phyloP scores from a whole-genome alignment of 768 basidiomycete species.

The Lactifluus subvellereus region DNA sequence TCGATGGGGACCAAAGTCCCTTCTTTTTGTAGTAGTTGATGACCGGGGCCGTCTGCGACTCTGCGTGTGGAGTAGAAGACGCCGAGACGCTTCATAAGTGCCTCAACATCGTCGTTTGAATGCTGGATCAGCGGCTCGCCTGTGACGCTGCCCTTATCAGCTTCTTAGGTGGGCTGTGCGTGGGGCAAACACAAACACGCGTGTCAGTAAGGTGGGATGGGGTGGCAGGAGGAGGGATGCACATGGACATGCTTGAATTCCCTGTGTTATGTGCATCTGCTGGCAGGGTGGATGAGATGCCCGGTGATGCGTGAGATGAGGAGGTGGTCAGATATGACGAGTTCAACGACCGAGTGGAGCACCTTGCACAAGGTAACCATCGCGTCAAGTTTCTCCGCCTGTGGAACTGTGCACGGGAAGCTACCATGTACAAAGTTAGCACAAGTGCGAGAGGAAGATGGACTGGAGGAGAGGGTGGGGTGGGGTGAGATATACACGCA shows the following conservation, averaged over 20 bases:
- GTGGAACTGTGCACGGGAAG: slow-evolving; percentile 97
- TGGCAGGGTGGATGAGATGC: slow-evolving; percentile 85
- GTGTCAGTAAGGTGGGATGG: background rate
- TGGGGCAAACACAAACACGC: background rate
- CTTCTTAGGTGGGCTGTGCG: slow-evolving; percentile 90
- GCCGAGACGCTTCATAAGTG: slow-evolving; percentile 78
- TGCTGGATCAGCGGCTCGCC: slow-evolving; percentile 96
- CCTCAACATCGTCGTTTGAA: slow-evolving; percentile 96
- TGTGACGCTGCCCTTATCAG: slow-evolving; percentile 82
- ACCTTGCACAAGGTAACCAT: slow-evolving; percentile 82
- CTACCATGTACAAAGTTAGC: slow-evolving; percentile 97
- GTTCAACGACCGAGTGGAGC: slow-evolving; percentile 87
- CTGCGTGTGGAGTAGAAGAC: slow-evolving; percentile 93
- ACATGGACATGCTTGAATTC: slow-evolving; percentile 73
- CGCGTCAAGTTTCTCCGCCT: slow-evolving; percentile 90
- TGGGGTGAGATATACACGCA: too few species aligned
- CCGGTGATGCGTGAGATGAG: slow-evolving; percentile 98
- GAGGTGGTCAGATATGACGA: slow-evolving; percentile 88
- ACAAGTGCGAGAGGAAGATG: too few species aligned
- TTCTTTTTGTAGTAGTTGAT: slow-evolving; percentile 93
- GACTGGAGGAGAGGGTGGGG: too few species aligned
- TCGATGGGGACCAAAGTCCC: slow-evolving; percentile 88
- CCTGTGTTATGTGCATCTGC: slow-evolving; percentile 93
- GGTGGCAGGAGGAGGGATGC: background rate
- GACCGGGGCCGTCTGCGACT: slow-evolving; percentile 93